A percentile compares a stretch with the other conserved stretches of the same genome.
Conservation (phyloP, 1,284 basidiomycete genomes). For the Ceratobasidium sp. region DNA sequence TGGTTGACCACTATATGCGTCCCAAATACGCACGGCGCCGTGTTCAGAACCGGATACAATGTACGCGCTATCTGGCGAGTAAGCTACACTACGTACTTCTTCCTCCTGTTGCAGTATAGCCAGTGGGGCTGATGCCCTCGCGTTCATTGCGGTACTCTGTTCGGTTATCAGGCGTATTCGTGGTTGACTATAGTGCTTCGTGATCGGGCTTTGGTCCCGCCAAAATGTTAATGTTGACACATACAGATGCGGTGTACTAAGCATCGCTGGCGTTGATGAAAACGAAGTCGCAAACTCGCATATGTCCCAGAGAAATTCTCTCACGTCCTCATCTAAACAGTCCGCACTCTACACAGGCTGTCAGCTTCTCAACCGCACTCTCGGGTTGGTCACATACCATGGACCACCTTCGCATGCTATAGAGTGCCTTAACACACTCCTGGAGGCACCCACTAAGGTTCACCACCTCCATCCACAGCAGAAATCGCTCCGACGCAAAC, state of each 20-base stretch:
- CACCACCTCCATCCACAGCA: conserved; percentile 17
- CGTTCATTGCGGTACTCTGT: too few species aligned
- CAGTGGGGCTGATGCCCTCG: too few species aligned
- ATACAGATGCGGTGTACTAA: conserved; percentile 13
- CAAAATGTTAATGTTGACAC: neutral
- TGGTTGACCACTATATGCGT: neutral
- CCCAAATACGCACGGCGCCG: too few species aligned
- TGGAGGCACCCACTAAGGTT: neutral
- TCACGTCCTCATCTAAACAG: neutral
- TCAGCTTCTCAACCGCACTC: neutral
- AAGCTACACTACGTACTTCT: too few species aligned
- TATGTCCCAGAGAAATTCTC: neutral
- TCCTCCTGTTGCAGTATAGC: too few species aligned
- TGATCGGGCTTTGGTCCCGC: neutral
- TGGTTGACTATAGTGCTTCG: neutral
- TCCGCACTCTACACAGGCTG: neutral
- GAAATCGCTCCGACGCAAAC: neutral
- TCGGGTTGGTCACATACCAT: neutral
- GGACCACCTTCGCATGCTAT: neutral
- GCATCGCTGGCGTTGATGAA: neutral
- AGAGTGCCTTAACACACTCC: neutral
- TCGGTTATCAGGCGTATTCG: neutral
- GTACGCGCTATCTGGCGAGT: too few species aligned
- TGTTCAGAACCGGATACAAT: too few species aligned
- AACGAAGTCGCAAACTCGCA: neutral